Evolutionary conservation across 1,284 basidiomycete species (phyloP).

Genomic region (Mycena sp.): DNA sequence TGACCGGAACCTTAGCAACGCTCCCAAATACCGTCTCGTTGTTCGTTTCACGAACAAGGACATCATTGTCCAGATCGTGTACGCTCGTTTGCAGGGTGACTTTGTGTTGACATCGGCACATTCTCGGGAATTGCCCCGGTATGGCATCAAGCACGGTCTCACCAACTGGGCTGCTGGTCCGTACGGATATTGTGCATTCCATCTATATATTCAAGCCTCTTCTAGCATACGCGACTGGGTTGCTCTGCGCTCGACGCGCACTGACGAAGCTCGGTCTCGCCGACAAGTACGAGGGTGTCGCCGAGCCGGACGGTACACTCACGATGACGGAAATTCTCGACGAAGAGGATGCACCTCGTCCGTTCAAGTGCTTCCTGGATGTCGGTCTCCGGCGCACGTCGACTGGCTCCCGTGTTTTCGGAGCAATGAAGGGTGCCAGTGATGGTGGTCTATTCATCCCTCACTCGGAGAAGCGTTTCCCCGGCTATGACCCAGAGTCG

Average conservation of each 20-base stretch:
- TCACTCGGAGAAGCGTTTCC: constrained; percentile 99
- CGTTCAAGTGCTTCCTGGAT: constrained; percentile 99
- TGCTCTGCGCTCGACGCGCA: constrained; percentile 95
- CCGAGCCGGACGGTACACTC: constrained; percentile 92
- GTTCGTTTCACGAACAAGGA: constrained; percentile 98
- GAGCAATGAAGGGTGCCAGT: constrained; percentile 98
- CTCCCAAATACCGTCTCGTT: constrained; percentile 98
- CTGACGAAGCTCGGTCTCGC: constrained; percentile 95
- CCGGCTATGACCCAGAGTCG: constrained; percentile 94
- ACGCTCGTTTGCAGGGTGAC: constrained; percentile 98
- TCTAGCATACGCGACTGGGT: constrained; percentile 95
- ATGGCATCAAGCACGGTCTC: constrained; percentile 98
- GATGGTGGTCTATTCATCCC: constrained; percentile 99
- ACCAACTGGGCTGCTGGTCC: constrained; percentile 97
- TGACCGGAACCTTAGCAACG: constrained; percentile 58
- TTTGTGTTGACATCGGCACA: constrained; percentile 89
- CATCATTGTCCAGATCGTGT: constrained; percentile 93
- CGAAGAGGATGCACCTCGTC: constrained; percentile 94
- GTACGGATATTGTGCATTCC: constrained; percentile 14
- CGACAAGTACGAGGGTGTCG: constrained; percentile 98
- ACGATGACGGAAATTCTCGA: constrained; percentile 85
- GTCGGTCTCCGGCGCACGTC: constrained; percentile 99
- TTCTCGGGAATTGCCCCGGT: constrained; percentile 93
- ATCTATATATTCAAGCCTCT: constrained; percentile 4
- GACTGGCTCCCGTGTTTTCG: constrained; percentile 98